These are phyloP conservation scores for Coprinopsis cinerea DNA, from an alignment of 768 basidiomycete genomes.

Conservation along the genomic window DNA sequence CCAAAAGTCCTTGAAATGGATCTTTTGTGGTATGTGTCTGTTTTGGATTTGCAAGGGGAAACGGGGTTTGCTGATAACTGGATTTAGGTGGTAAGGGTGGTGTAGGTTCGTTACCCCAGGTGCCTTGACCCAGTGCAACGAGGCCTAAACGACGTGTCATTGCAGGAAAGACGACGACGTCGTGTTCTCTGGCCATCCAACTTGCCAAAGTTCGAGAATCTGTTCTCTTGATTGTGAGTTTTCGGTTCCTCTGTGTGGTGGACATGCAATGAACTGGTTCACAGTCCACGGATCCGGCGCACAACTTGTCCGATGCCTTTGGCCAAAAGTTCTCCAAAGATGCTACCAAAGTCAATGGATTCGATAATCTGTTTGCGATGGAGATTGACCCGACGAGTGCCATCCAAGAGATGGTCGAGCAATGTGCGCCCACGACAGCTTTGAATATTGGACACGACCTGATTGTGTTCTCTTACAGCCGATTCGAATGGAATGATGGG, in stretches of 20 bases:
- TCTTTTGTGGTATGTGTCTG: constrained; percentile 82
- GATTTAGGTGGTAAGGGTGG: constrained; percentile 92
- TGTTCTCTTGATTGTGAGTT: constrained; percentile 89
- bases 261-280: too few species aligned
- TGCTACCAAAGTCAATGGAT: constrained; percentile 96
- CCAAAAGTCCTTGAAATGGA: constrained; percentile 93
- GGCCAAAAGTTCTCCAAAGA: constrained; percentile 99
- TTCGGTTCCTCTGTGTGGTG: too few species aligned
- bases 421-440: constrained; percentile 49
- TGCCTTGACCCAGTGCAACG: constrained; percentile 24
- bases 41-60: constrained; percentile 2
- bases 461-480: constrained; percentile 36
- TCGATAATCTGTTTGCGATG: constrained; percentile 96
- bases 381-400: constrained; percentile 98
- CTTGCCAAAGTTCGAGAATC: constrained; percentile 86
- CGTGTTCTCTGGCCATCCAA: constrained; percentile 96
- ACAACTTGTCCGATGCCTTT: constrained; percentile 98
- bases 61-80: constrained; percentile 12
- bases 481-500: constrained; percentile 95
- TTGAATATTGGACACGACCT: neutral
- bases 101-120: constrained; percentile 53
- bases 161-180: constrained; percentile 95
- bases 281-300: constrained; percentile 99
- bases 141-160: constrained; percentile 4
- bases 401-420: constrained; percentile 98